phyloP scores from a whole-genome alignment of 495 filamentous ascomycete genomes.

The Penicillium crystallinum region DNA sequence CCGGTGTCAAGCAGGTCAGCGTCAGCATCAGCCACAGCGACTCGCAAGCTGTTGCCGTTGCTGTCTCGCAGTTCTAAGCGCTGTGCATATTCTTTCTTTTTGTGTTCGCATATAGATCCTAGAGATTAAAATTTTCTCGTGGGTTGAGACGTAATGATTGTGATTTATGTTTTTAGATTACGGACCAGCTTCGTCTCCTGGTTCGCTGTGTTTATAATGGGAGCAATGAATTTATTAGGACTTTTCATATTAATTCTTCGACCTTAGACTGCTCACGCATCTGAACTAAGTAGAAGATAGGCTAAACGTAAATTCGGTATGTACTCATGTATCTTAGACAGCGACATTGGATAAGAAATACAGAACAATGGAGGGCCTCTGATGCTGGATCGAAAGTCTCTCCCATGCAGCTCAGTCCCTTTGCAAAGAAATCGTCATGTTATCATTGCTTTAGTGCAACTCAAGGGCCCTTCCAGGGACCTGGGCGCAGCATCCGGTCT shows the following conservation, averaged over 20 bases:
- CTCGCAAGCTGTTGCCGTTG: conserved; percentile 86
- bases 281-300: neutral
- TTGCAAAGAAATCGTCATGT: neutral
- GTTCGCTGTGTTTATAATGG: conserved; percentile 30
- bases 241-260: conserved; percentile 1
- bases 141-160: conserved; percentile 30
- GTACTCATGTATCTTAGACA: neutral
- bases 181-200: conserved; percentile 28
- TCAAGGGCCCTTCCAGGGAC: conserved; percentile 31
- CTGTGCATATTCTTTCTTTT: neutral
- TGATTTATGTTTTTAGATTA: conserved; percentile 27
- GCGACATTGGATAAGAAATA: neutral
- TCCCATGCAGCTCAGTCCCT: neutral
- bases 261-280: neutral
- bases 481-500: conserved; percentile 38
- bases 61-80: conserved; percentile 66
- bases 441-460: neutral
- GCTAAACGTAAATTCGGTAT: neutral
- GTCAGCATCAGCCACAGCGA: conserved; percentile 96
- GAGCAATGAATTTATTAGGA: conserved; percentile 26
- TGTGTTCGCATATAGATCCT: conserved; percentile 9
- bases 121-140: conserved; percentile 1
- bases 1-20: conserved; percentile 76
- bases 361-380: neutral
- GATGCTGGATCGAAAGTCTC: neutral